A percentile compares a stretch with the other conserved stretches of the same genome.
phyloP scores from a whole-genome alignment of 1,284 basidiomycete genomes.

The Neotropicomus parvogracilis region DNA sequence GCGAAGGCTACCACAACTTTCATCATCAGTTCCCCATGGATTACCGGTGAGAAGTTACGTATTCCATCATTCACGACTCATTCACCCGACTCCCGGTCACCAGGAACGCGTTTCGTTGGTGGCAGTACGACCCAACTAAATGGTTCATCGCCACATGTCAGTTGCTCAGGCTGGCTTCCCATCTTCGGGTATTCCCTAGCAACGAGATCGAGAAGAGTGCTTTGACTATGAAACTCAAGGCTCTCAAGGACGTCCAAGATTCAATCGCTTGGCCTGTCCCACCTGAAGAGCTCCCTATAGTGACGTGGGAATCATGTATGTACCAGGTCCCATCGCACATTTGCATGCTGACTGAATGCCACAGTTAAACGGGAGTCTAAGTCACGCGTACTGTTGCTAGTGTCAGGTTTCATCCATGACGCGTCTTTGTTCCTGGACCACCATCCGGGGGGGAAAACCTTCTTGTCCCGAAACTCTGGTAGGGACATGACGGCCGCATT shows the following conservation, averaged over 20 bases:
- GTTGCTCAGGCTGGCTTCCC: constrained; percentile 66
- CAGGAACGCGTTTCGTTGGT: constrained; percentile 59
- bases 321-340: constrained; percentile 12
- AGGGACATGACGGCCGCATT: constrained; percentile 83
- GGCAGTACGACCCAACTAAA: constrained; percentile 70
- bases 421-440: constrained; percentile 70
- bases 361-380: constrained; percentile 67
- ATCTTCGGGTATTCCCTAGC: constrained; percentile 80
- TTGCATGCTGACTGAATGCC: constrained; percentile 6
- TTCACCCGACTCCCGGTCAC: constrained; percentile 6
- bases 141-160: constrained; percentile 79
- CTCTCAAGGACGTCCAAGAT: constrained; percentile 63
- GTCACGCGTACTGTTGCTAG: constrained; percentile 62
- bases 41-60: constrained; percentile 28
- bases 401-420: constrained; percentile 88
- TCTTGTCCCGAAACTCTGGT: constrained; percentile 65
- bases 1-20: constrained; percentile 93
- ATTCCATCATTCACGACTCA: neutral
- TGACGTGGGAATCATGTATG: constrained; percentile 80
- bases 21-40: constrained; percentile 81
- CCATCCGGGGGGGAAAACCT: constrained; percentile 76
- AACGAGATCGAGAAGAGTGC: constrained; percentile 84
- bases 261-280: constrained; percentile 67
- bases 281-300: constrained; percentile 66
- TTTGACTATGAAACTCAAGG: constrained; percentile 80